These are phyloP conservation scores for Salvia miltiorrhiza DNA, from an alignment of 257 asterid species.

Conservation along the genomic window DNA sequence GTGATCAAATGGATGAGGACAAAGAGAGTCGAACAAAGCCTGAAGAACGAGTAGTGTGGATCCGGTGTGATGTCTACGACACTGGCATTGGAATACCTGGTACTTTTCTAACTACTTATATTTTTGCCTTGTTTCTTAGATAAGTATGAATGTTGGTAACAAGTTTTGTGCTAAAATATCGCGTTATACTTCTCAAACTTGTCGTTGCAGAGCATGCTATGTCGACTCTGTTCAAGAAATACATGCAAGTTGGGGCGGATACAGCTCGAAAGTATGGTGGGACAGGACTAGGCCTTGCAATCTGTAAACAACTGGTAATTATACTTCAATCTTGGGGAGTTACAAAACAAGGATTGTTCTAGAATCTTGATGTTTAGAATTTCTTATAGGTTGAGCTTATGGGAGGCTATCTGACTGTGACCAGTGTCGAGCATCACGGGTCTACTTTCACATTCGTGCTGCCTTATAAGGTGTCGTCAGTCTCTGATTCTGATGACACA, in stretches of 20 bases:
- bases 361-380: background rate
- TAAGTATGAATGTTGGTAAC: background rate
- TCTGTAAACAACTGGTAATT: slow-evolving; percentile 82
- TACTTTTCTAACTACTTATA: slow-evolving; percentile 13
- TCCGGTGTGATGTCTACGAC: slow-evolving; percentile 81
- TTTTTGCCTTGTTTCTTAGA: background rate
- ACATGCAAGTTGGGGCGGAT: slow-evolving; percentile 93
- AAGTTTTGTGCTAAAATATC: background rate
- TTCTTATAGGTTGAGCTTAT: slow-evolving; percentile 69
- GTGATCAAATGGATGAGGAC: slow-evolving; percentile 31
- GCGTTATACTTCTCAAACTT: background rate
- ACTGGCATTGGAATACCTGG: slow-evolving; percentile 96
- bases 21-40: slow-evolving; percentile 21
- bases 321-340: background rate
- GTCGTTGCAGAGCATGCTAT: slow-evolving; percentile 58
- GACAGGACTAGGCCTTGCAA: slow-evolving; percentile 92
- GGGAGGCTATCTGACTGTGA: slow-evolving; percentile 85
- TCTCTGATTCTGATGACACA: slow-evolving; percentile 61
- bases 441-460: slow-evolving; percentile 78
- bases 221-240: slow-evolving; percentile 79
- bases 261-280: slow-evolving; percentile 96
- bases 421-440: slow-evolving; percentile 66
- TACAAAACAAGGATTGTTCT: background rate
- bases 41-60: slow-evolving; percentile 69
- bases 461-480: slow-evolving; percentile 67